Evolutionary conservation across 306 rosid genomes (phyloP).

Genomic region (Lablab purpureus): DNA sequence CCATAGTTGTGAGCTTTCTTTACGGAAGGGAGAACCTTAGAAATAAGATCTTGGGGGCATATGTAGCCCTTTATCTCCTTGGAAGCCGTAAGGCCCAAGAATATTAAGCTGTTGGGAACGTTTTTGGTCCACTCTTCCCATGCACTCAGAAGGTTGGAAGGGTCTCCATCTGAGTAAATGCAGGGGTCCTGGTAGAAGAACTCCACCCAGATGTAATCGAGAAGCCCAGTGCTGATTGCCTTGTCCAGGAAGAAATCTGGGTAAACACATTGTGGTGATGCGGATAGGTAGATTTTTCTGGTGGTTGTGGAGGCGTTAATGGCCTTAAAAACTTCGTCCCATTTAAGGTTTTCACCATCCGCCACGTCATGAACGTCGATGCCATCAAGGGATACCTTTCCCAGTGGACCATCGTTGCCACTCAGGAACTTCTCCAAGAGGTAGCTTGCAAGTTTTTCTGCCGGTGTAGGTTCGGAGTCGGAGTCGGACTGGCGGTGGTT

Average conservation of each 20-base stretch:
- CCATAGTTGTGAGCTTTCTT: constrained; percentile 12
- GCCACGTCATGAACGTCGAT: neutral
- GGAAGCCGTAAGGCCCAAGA: neutral
- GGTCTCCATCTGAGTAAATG: constrained; percentile 17
- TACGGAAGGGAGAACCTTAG: neutral
- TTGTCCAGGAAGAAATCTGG: constrained; percentile 39
- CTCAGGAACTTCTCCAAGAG: constrained; percentile 1
- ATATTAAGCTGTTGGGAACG: neutral
- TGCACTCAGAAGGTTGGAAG: constrained; percentile 14
- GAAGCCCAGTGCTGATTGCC: constrained; percentile 50
- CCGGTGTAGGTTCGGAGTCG: neutral
- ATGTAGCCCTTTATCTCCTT: neutral
- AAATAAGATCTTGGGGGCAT: neutral
- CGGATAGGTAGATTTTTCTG: neutral
- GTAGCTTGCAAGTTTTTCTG: neutral
- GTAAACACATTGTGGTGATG: neutral
- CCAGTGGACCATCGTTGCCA: constrained; percentile 8
- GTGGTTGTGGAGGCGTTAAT: neutral
- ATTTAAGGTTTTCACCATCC: neutral
- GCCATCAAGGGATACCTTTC: constrained; percentile 17
- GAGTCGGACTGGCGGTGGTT: neutral
- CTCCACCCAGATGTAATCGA: constrained; percentile 64
- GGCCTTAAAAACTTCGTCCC: neutral
- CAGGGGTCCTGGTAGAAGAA: constrained; percentile 58
- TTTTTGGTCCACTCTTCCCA: constrained; percentile 53